These are phyloP conservation scores for Sugiyamaella sp. DNA, from an alignment of 1,139 yeast species.

Conservation along the genomic window DNA sequence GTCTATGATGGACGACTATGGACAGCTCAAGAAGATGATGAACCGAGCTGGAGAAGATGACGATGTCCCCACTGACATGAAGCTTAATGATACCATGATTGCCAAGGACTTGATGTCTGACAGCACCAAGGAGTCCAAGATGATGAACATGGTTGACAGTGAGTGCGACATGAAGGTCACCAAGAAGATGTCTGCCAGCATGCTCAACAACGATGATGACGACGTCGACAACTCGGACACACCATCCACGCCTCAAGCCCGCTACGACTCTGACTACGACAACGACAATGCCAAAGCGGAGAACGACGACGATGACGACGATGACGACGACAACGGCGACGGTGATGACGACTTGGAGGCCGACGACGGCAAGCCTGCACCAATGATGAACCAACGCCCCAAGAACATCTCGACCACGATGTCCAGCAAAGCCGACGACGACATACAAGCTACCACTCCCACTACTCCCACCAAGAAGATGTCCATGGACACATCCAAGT, in stretches of 20 bases:
- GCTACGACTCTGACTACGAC: too few relatives aligned
- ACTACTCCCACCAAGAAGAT: not conserved
- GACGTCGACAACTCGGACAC: too few relatives aligned
- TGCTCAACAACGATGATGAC: not conserved
- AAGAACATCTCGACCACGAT: not conserved
- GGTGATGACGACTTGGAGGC: not conserved
- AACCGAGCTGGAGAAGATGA: not conserved
- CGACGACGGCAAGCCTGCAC: not conserved
- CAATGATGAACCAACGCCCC: not conserved
- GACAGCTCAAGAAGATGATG: not conserved
- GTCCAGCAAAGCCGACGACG: not conserved
- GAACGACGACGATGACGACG: not conserved
- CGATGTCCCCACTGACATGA: not conserved
- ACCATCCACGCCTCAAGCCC: too few relatives aligned
- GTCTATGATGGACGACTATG: too few relatives aligned
- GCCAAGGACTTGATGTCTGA: not conserved
- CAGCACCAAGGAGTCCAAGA: too few relatives aligned
- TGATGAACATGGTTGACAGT: too few relatives aligned
- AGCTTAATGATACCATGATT: not conserved
- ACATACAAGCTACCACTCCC: not conserved
- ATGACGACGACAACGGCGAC: not conserved
- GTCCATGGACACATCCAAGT: not conserved
- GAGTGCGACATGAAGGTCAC: not conserved
- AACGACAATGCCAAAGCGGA: not conserved
- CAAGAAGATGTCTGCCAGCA: not conserved